Evolutionary conservation across 2,329 filamentous ascomycete genomes (phyloP).

Genomic region (Cercospora sojina): DNA sequence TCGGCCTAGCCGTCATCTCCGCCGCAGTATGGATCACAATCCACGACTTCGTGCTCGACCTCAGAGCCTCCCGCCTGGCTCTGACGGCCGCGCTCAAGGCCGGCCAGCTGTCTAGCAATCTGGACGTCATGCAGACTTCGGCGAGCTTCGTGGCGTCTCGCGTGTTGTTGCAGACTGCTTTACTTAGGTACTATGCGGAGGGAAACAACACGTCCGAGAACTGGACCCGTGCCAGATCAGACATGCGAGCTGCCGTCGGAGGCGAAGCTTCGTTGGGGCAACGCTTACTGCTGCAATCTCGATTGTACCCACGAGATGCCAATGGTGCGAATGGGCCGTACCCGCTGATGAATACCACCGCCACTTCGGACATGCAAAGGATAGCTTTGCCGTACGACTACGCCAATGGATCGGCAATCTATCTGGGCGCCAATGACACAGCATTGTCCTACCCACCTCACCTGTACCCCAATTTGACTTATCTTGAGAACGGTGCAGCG

Average conservation of each 20-base stretch:
- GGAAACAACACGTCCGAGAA: constrained; percentile 58
- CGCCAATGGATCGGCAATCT: constrained; percentile 58
- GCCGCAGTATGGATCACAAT: constrained; percentile 69
- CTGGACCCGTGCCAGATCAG: constrained; percentile 61
- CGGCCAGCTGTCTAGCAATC: constrained; percentile 73
- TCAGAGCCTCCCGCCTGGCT: constrained; percentile 60
- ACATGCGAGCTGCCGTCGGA: constrained; percentile 70
- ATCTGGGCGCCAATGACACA: constrained; percentile 57
- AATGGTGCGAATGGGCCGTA: constrained; percentile 52
- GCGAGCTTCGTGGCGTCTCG: constrained; percentile 69
- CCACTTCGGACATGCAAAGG: constrained; percentile 44
- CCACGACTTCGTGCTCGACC: constrained; percentile 59
- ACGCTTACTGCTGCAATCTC: constrained; percentile 64
- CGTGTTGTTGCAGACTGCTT: constrained; percentile 53
- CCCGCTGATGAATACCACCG: constrained; percentile 66
- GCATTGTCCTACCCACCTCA: constrained; percentile 65
- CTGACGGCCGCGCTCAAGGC: constrained; percentile 86
- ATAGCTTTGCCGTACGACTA: constrained; percentile 63
- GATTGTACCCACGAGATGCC: constrained; percentile 68
- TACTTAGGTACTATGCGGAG: constrained; percentile 52
- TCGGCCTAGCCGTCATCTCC: constrained; percentile 73
- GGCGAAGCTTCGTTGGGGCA: constrained; percentile 48
- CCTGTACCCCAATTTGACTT: constrained; percentile 79
- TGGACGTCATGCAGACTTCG: constrained; percentile 75
- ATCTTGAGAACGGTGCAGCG: constrained; percentile 37